phyloP scores from a whole-genome alignment of 1,284 basidiomycete species.

The Neonothopanus nambi region DNA sequence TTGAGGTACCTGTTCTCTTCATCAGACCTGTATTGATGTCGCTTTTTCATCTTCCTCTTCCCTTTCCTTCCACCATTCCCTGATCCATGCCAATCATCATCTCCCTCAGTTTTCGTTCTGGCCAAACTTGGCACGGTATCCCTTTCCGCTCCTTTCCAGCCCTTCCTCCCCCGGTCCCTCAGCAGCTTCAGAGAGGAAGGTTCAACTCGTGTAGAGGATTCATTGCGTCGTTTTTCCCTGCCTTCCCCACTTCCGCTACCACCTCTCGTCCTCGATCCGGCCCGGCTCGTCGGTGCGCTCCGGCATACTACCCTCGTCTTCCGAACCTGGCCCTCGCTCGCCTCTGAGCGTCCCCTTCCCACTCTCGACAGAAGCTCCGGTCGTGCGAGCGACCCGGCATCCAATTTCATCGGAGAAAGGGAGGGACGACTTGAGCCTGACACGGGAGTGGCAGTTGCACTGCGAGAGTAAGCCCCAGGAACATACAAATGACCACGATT shows the following conservation, averaged over 20 bases:
- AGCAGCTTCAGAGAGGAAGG: background rate
- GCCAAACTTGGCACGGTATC: conserved; percentile 32
- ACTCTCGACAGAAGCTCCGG: conserved; percentile 43
- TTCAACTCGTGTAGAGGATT: background rate
- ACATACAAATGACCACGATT: conserved; percentile 27
- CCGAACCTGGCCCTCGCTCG: conserved; percentile 47
- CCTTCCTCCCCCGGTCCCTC: conserved; percentile 16
- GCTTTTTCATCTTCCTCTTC: background rate
- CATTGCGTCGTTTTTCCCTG: background rate
- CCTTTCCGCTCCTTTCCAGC: conserved; percentile 18
- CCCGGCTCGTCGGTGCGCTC: conserved; percentile 54
- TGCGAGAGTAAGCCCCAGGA: conserved; percentile 5
- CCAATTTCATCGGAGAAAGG: background rate
- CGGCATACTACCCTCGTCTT: conserved; percentile 59
- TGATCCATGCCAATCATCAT: conserved; percentile 17
- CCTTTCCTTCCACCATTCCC: conserved; percentile 24
- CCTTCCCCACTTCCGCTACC: conserved; percentile 3
- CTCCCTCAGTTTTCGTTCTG: conserved; percentile 32
- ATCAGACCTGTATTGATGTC: conserved; percentile 7
- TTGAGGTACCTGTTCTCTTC: conserved; percentile 17
- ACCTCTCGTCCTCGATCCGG: background rate
- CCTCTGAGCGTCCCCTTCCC: conserved; percentile 38
- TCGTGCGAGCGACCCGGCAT: conserved; percentile 4
- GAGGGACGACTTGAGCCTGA: background rate
- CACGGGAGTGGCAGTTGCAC: conserved; percentile 4